Evolutionary conservation across 2,329 filamentous ascomycete species (phyloP), one percentile per base, ranked within the genome.

Genomic region (Xylariomycetidae sp.): DNA sequence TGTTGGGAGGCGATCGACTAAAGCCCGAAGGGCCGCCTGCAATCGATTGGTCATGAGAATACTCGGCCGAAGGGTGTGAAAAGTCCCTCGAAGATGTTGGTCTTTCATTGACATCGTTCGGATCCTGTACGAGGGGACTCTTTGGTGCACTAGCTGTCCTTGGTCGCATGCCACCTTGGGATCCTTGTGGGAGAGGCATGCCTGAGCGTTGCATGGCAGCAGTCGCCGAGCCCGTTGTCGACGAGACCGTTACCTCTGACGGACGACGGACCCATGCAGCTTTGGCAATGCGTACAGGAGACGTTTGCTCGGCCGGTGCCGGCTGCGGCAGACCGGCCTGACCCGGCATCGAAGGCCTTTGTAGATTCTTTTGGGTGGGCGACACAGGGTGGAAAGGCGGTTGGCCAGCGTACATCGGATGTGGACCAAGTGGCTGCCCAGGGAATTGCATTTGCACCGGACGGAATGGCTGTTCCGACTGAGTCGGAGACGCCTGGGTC

Each of bases 201-300:
- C 29, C 31, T 10, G 44, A 38, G 25, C 43, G 42, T 23, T 47
- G 39, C 10, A 28, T 32, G 15, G 38, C n/a, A n/a, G n/a, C n/a
- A n/a, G n/a, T n/a, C n/a, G n/a, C n/a, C n/a, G n/a, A n/a, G n/a
- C n/a, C n/a, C 20, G 20, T 23, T 12, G 20, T 23, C 20, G 20
- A n/a, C n/a, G 48, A 41, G 13, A 54, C 42, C 2, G 49, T 52
- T 22, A 54, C 47, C 33, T 51, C 50, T 1, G 50, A 51, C 12
- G 50, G 48, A 6, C n/a, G n/a, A n/a, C n/a, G n/a, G n/a, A n/a
- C n/a, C n/a, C n/a, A n/a, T n/a, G n/a, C 32, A 9, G 33, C 34
- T 26, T 44, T 43, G 20, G n/a, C n/a, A n/a, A n/a, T n/a, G n/a
- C n/a, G n/a, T n/a, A n/a, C n/a, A n/a, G n/a, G n/a, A n/a, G n/a